Conservation (phyloP, 2,329 filamentous ascomycete species). For the Parafenestella ontariensis region DNA sequence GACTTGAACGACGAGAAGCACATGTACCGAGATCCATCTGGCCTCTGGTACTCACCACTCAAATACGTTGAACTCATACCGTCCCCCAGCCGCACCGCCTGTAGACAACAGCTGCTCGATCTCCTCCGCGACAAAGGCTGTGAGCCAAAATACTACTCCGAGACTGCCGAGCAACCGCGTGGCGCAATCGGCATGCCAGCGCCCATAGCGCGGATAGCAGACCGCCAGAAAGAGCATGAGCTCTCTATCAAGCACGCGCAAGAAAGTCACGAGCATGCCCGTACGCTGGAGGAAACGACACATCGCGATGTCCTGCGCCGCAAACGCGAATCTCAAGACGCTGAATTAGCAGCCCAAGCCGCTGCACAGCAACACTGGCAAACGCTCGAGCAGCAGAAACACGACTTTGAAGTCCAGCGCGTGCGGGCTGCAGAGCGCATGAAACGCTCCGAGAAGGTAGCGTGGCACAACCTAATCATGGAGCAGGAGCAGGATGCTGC, state of each 20-base stretch:
- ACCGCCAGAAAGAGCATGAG: conserved; percentile 41
- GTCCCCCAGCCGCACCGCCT: conserved; percentile 22
- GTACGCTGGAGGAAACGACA: conserved; percentile 36
- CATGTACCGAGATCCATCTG: conserved; percentile 51
- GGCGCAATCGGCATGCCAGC: conserved; percentile 44
- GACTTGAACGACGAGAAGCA: conserved; percentile 67
- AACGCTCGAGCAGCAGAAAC: conserved; percentile 36
- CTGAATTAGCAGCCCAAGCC: conserved; percentile 28
- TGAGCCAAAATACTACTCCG: conserved; percentile 41
- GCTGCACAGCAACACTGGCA: conserved; percentile 28
- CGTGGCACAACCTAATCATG: conserved; percentile 38
- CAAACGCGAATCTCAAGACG: conserved; percentile 35
- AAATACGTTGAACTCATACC: conserved; percentile 61
- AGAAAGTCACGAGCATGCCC: conserved; percentile 36
- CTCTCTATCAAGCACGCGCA: conserved; percentile 35
- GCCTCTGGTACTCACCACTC: conserved; percentile 68
- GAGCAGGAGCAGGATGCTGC: conserved; percentile 41
- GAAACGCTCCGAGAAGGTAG: conserved; percentile 38
- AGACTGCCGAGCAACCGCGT: conserved; percentile 46
- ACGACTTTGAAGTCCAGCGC: conserved; percentile 41
- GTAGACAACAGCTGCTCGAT: conserved; percentile 32
- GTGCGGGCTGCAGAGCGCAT: conserved; percentile 40
- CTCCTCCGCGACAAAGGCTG: conserved; percentile 46
- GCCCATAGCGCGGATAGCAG: conserved; percentile 36
- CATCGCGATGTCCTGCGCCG: conserved; percentile 40